A percentile compares a stretch with the other conserved stretches of the same genome.
phyloP scores from a whole-genome alignment of 805 yeast species.

The Soucietia sequanensis region DNA sequence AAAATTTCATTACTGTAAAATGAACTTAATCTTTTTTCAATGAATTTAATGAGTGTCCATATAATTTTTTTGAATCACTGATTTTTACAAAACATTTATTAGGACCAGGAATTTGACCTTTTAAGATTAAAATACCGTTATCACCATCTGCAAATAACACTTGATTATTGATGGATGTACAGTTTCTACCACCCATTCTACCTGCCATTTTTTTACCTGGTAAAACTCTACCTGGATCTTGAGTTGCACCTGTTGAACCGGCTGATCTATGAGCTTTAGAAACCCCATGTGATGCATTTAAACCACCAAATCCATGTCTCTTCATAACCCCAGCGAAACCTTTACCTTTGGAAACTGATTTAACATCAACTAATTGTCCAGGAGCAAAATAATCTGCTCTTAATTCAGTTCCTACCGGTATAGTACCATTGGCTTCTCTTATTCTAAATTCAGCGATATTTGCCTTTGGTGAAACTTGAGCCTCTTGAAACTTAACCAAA shows the following conservation, averaged over 20 bases:
- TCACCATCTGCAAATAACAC: slow-evolving; percentile 79
- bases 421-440: slow-evolving; percentile 58
- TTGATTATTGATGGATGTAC: slow-evolving; percentile 73
- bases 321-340: slow-evolving; percentile 99
- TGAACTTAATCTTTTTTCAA: slow-evolving; percentile 9
- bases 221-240: slow-evolving; percentile 91
- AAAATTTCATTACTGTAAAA: slow-evolving; percentile 5
- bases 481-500: slow-evolving; percentile 75
- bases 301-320: slow-evolving; percentile 85
- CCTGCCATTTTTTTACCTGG: slow-evolving; percentile 99
- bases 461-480: slow-evolving; percentile 81
- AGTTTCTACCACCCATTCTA: slow-evolving; percentile 78
- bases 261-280: slow-evolving; percentile 91
- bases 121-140: slow-evolving; percentile 76
- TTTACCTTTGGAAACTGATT: slow-evolving; percentile 84
- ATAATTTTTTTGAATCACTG: slow-evolving; percentile 69
- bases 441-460: slow-evolving; percentile 78
- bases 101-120: slow-evolving; percentile 92
- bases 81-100: slow-evolving; percentile 71
- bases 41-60: slow-evolving; percentile 33
- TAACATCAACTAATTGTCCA: slow-evolving; percentile 83
- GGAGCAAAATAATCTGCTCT: slow-evolving; percentile 78
- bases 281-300: slow-evolving; percentile 93
- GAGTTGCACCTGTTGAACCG: slow-evolving; percentile 96
- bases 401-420: slow-evolving; percentile 75